phyloP scores from a whole-genome alignment of 495 filamentous ascomycete species.

The Neurospora sp. region DNA sequence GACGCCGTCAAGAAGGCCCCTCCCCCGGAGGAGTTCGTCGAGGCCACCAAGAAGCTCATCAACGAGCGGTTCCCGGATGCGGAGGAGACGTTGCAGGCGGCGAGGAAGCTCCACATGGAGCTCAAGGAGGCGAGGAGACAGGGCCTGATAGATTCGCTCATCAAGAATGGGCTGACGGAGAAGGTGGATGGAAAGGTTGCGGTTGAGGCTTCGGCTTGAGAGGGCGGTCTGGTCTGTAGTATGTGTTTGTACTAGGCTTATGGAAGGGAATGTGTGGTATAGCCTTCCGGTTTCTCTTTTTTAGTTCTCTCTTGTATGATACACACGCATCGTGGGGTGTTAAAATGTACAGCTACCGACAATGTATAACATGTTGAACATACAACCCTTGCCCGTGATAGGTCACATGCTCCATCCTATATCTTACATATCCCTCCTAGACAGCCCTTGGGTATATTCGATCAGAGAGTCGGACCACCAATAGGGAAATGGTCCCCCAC shows the following conservation, averaged over 20 bases:
- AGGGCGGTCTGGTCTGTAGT: background rate
- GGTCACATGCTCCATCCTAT: background rate
- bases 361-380: background rate
- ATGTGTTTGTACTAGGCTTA: constrained; percentile 2
- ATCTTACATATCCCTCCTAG: background rate
- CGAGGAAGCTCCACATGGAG: constrained; percentile 28
- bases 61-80: constrained; percentile 31
- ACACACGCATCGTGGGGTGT: constrained; percentile 3
- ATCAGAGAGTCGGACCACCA: background rate
- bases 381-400: background rate
- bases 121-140: constrained; percentile 34
- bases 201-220: constrained; percentile 7
- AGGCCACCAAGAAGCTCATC: constrained; percentile 21
- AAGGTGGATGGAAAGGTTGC: background rate
- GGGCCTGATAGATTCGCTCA: constrained; percentile 19
- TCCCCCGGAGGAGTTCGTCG: constrained; percentile 46
- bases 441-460: background rate
- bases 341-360: constrained; percentile 15
- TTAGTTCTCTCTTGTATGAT: constrained; percentile 8
- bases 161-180: constrained; percentile 4
- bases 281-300: background rate
- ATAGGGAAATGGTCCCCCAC: too few species aligned
- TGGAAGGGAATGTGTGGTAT: constrained; percentile 3
- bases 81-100: constrained; percentile 26
- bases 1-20: constrained; percentile 89